phyloP scores from a whole-genome alignment of 306 rosid genomes.

The Luffa acutangula region DNA sequence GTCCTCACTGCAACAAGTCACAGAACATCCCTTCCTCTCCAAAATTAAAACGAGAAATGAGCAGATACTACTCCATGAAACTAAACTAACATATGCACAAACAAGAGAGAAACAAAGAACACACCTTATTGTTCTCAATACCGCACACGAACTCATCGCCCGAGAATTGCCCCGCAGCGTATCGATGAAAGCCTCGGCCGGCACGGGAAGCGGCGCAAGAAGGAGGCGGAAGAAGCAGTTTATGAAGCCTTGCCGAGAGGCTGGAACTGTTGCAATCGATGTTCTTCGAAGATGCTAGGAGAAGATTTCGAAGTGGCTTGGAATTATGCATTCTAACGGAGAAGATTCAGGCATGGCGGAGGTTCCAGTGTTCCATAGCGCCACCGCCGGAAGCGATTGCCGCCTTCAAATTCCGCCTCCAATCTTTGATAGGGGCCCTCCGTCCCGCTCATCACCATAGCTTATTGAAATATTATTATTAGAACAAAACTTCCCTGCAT shows the following conservation, averaged over 20 bases:
- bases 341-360: slow-evolving; percentile 21
- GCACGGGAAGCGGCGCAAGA: slow-evolving; percentile 17
- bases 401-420: not conserved
- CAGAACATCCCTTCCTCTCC: not conserved
- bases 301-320: slow-evolving; percentile 19
- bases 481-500: no score
- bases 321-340: slow-evolving; percentile 23
- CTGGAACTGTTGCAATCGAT: not conserved
- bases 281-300: slow-evolving; percentile 15
- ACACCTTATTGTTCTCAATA: slow-evolving; percentile 56
- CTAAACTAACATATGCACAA: not conserved
- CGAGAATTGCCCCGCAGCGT: slow-evolving; percentile 65
- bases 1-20: not conserved
- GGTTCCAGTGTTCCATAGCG: not conserved
- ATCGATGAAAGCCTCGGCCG: slow-evolving; percentile 37
- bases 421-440: not conserved
- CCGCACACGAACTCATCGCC: slow-evolving; percentile 82
- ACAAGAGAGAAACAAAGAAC: not conserved
- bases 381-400: not conserved
- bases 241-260: slow-evolving; percentile 6
- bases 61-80: not conserved
- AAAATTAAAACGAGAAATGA: not conserved
- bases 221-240: slow-evolving; percentile 8
- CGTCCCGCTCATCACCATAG: not conserved
- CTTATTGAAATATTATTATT: no score